Evolutionary conservation across 768 basidiomycete genomes (phyloP).

Genomic region (Trametes meyenii): DNA sequence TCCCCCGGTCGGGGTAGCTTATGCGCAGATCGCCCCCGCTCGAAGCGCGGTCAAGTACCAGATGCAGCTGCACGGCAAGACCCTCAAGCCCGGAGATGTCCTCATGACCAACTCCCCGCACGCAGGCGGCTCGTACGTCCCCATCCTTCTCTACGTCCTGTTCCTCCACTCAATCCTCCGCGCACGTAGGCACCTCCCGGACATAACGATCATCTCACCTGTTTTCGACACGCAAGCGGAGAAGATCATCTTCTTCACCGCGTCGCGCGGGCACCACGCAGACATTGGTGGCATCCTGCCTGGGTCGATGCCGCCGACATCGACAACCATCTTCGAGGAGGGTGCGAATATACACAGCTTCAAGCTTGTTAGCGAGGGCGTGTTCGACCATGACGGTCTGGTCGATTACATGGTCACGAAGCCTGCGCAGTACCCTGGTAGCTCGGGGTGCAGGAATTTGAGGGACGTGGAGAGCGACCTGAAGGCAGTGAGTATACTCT

Average conservation of each 20-base stretch:
- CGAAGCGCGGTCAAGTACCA: slow-evolving; percentile 83
- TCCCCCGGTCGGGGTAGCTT: background rate
- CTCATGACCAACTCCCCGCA: slow-evolving; percentile 91
- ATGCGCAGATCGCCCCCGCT: background rate
- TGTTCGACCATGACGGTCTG: slow-evolving; percentile 78
- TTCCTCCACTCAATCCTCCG: background rate
- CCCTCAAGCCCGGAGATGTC: slow-evolving; percentile 87
- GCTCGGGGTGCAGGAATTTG: slow-evolving; percentile 85
- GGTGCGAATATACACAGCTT: slow-evolving; percentile 90
- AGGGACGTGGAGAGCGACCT: slow-evolving; percentile 90
- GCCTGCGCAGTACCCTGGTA: slow-evolving; percentile 81
- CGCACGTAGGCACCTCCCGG: slow-evolving; percentile 66
- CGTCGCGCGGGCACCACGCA: slow-evolving; percentile 92
- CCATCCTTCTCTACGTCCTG: background rate
- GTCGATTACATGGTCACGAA: slow-evolving; percentile 80
- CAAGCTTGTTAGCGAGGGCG: slow-evolving; percentile 84
- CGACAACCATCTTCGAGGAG: slow-evolving; percentile 89
- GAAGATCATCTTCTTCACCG: slow-evolving; percentile 90
- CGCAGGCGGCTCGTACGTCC: slow-evolving; percentile 82
- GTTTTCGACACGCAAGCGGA: slow-evolving; percentile 69
- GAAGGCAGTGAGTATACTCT: slow-evolving; percentile 67
- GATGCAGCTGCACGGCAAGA: slow-evolving; percentile 72
- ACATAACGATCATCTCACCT: slow-evolving; percentile 93
- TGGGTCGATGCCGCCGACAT: slow-evolving; percentile 95
- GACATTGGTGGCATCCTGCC: slow-evolving; percentile 93